Evolutionary conservation across 352 stramenopile species (phyloP), one percentile per base, ranked within the genome.

Genomic region (Pythium coloratum): DNA sequence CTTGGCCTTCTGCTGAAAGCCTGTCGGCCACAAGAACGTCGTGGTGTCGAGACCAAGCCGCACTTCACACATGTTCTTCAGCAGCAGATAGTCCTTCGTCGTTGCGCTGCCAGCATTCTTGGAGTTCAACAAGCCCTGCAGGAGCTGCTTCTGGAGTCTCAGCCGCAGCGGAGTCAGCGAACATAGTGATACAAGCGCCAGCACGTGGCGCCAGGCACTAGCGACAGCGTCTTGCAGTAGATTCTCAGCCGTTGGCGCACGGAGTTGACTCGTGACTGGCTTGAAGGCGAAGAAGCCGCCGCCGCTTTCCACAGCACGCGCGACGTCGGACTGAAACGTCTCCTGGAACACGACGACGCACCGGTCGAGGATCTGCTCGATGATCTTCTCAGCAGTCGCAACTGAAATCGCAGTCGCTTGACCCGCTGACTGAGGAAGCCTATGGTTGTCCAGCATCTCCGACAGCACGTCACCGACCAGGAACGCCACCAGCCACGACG

Each of bases 211-310:
- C 78, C 78, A 86, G 5, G 67, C 55, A 0, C 6, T 26, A 1
- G 60, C 65, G 6, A 72, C 56, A 9, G 62, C 64, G 0, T 78
- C 61, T n/a, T 69, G 55, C 7, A 84, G 38, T 2, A 57, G 42
- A 2, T 47, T 55, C 3, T 77, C 70, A 1, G 55, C 16, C 2
- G 66, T 61, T 1, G 55, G 54, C 1, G 59, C 55, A 2, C 20
- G 32, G 5, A 55, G 20, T 16, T 32, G 64, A 47, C 16, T 68
- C 0, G 59, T 30, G 2, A 61, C 54, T 18, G 73, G 36, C 67
- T 82, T 82, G 70, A 87, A 92, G 1, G 73, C 68, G 49, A 92
- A 89, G 60, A 92, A 86, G 0, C 72, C 81, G 9, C 62, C 59
- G 5, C 72, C 67, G 1, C 69, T 73, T 44, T 84, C 73, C 1